phyloP scores from a whole-genome alignment of 2,329 filamentous ascomycete species.

The Raffaelea arxii region DNA sequence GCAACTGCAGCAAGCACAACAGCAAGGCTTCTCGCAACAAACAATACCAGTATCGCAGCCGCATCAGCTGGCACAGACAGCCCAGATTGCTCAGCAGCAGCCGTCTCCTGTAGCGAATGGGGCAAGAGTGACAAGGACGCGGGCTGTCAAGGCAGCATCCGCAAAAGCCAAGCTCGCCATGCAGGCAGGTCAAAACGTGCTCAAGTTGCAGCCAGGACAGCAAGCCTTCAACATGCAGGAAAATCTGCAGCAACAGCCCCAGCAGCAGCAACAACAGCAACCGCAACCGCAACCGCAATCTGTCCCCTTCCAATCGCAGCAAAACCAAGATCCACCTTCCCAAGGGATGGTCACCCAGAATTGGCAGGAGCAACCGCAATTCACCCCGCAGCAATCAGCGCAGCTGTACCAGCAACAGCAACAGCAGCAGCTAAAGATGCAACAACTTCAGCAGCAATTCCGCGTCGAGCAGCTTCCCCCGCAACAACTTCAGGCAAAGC shows the following conservation, averaged over 20 bases:
- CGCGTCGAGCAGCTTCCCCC: not conserved
- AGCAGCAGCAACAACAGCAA: conserved; percentile 2
- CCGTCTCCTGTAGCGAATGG: no score
- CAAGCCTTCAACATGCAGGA: no score
- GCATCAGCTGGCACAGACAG: no score
- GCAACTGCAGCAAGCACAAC: conserved; percentile 16
- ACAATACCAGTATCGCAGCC: no score
- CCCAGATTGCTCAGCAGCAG: no score
- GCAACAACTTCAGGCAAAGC: not conserved
- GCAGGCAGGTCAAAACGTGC: not conserved
- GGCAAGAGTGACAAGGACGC: no score
- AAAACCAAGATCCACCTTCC: no score
- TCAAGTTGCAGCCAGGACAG: not conserved
- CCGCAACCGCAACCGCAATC: conserved; percentile 8
- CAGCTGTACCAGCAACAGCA: not conserved
- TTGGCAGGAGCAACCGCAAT: conserved; percentile 6
- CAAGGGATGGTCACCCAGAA: conserved; percentile 6
- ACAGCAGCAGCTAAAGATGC: not conserved
- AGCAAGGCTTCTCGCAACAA: no score
- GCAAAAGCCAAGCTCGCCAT: not conserved
- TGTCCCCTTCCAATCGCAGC: not conserved
- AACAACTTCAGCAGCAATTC: not conserved
- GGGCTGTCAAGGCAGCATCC: no score
- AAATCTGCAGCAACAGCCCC: conserved; percentile 1
- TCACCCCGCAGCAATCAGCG: not conserved